Evolutionary conservation across 192 early-diverging fungal species (phyloP).

Genomic region (Rhizophlyctis rosea): DNA sequence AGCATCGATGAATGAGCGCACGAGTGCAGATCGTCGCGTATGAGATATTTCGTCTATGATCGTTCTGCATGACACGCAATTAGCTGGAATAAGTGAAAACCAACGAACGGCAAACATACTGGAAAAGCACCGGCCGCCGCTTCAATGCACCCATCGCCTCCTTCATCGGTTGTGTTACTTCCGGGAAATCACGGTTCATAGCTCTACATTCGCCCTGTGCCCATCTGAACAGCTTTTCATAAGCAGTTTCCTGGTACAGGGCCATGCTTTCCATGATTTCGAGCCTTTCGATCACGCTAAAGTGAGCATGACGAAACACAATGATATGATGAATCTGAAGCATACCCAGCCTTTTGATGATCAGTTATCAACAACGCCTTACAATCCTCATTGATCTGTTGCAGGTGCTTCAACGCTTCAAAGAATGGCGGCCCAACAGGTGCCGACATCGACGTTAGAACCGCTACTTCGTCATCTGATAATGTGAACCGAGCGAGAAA

Average conservation of each 20-base stretch:
- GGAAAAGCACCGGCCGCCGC: constrained; percentile 70
- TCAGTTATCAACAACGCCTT: constrained; percentile 69
- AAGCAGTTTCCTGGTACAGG: constrained; percentile 68
- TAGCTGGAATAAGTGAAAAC: neutral
- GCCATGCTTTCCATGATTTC: constrained; percentile 78
- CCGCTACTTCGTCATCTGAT: constrained; percentile 60
- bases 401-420: constrained; percentile 62
- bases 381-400: constrained; percentile 72
- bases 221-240: constrained; percentile 74
- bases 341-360: constrained; percentile 71
- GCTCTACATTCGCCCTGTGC: constrained; percentile 64
- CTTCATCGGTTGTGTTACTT: constrained; percentile 59
- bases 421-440: constrained; percentile 66
- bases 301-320: neutral
- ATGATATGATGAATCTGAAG: neutral
- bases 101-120: constrained; percentile 39
- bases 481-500: constrained; percentile 72
- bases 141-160: constrained; percentile 66
- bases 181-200: constrained; percentile 66
- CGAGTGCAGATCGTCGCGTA: constrained; percentile 63
- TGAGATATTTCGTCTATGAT: constrained; percentile 72
- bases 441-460: constrained; percentile 50
- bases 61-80: constrained; percentile 35
- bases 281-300: constrained; percentile 29
- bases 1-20: constrained; percentile 68